Conservation (phyloP, 257 asterid species). For the Nicotiana sylvestris region DNA sequence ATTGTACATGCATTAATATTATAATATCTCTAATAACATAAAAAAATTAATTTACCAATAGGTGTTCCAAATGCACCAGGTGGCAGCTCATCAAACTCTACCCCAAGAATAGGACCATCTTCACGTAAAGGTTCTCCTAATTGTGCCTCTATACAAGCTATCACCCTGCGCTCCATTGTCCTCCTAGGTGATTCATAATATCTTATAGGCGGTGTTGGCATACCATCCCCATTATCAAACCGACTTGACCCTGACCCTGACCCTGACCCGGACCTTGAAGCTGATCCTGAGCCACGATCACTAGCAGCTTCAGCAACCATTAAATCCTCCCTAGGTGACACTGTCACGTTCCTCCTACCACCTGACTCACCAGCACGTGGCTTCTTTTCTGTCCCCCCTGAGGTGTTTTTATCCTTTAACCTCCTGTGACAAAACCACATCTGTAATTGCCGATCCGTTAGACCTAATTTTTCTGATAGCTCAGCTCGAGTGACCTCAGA, state of each 20-base stretch:
- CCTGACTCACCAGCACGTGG: conserved; percentile 37
- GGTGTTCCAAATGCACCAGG: conserved; percentile 98
- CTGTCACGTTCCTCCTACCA: conserved; percentile 46
- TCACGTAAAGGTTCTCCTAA: conserved; percentile 85
- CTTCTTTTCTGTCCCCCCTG: conserved; percentile 53
- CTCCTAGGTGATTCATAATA: conserved; percentile 65
- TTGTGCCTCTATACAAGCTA: conserved; percentile 91
- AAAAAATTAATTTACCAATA: conserved; percentile 50
- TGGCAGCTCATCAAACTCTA: conserved; percentile 90
- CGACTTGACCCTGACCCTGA: conserved; percentile 83
- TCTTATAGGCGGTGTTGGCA: conserved; percentile 45
- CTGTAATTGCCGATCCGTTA: conserved; percentile 93
- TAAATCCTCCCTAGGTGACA: conserved; percentile 51
- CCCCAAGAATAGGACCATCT: conserved; percentile 88
- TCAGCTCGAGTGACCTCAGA: conserved; percentile 87
- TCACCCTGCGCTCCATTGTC: conserved; percentile 63
- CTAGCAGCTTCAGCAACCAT: conserved; percentile 50
- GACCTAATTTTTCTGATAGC: conserved; percentile 62
- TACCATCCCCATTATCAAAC: conserved; percentile 61
- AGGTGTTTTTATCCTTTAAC: conserved; percentile 85
- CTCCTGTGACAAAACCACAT: conserved; percentile 99
- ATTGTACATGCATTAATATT: background rate
- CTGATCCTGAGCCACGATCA: conserved; percentile 52
- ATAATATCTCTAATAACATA: background rate
- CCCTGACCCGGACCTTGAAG: conserved; percentile 61